Base-by-base conservation (phyloP, 805 yeast genomes). In the Candida arabinofermentans region DNA sequence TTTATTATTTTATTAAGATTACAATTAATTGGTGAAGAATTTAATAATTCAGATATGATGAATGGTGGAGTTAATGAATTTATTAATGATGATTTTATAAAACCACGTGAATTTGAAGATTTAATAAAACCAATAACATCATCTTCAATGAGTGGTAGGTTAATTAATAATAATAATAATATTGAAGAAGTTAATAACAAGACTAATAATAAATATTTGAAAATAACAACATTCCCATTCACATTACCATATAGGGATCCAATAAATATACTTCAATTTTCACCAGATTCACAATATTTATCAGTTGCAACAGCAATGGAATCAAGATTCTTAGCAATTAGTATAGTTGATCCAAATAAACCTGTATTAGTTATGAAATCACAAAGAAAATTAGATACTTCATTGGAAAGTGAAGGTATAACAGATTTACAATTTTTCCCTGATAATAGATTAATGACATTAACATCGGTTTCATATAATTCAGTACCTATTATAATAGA, bases 201-300 rank as follows among this genome's bases (percentile, higher is more conserved):
- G 24, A 3, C 23, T 16, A 17, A 27, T 21, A 21, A 33, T 13
- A 27, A 33, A 10, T 37, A 14, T 26, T 24, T 55, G 22, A 50
- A 51, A 18, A 40, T 62, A 8, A 48, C 58, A 1, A 50, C 62
- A 1, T 58, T 52, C 26, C 65, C 65, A 9, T 62, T 89, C 24
- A 83, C 95, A 0, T 71, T 86, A 38, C 96, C 97, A 0, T 88
- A 87, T 60, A 65, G 86, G 24, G 97, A 91, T 59, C 95, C 96
- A 1, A 78, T 90, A 30, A 83, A 83, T 48, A 70, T 83, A 3
- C 61, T 90, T 8, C 75, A 79, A 37, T 86, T 90, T 59, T 86
- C 95, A 4, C 69, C 77, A 1, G 82, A 83, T 41, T 86, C 88
- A 0, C 65, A 76, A 3, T 83, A 83, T 51, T 53, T 90, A 26